phyloP scores from a whole-genome alignment of 176 grass and related monocot genomes.

The Rhynchospora tenuis region DNA sequence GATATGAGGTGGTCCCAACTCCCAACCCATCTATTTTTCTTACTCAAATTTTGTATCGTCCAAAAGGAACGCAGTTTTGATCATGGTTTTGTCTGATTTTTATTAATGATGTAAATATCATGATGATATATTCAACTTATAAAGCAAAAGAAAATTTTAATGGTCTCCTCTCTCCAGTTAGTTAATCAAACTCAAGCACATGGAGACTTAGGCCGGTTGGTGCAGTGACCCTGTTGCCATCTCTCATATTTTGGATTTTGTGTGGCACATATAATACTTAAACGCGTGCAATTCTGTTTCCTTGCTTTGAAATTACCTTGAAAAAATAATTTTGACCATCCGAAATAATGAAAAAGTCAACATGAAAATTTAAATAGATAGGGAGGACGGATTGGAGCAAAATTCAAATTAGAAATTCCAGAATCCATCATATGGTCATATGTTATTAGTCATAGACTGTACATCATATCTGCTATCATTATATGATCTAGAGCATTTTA shows the following conservation, averaged over 20 bases:
- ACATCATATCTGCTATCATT: too few species aligned
- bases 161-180: neutral
- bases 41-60: neutral
- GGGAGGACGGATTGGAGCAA: too few species aligned
- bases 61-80: neutral
- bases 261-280: neutral
- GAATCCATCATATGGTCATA: too few species aligned
- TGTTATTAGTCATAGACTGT: too few species aligned
- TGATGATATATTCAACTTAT: neutral
- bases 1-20: neutral
- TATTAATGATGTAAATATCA: neutral
- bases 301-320: neutral
- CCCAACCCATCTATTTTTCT: neutral
- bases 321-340: too few species aligned
- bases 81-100: neutral
- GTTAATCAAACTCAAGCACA: neutral
- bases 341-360: too few species aligned
- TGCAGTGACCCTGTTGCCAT: neutral
- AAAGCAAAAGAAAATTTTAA: neutral
- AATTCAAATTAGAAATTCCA: too few species aligned
- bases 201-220: slow-evolving; percentile 5
- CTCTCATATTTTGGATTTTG: neutral
- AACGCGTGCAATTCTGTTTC: neutral
- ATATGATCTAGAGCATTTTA: too few species aligned
- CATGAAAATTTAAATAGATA: too few species aligned